A percentile compares a stretch with the other conserved stretches of the same genome.
Conservation (phyloP, 129 eudicot species). For the Cynara cardunculus region DNA sequence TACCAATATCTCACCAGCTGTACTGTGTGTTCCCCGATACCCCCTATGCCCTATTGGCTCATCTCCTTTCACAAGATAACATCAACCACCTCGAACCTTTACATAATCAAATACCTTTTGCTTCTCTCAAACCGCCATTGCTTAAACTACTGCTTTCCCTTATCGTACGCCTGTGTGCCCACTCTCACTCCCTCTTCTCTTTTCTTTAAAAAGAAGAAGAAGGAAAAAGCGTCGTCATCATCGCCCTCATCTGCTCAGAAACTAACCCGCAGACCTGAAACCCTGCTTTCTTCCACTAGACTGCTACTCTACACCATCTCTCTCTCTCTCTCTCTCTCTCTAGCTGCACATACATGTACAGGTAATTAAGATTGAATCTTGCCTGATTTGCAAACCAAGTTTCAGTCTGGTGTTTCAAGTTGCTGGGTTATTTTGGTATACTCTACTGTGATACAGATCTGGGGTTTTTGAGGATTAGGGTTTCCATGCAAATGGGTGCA, state of each 20-base stretch:
- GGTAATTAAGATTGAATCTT: slow-evolving; percentile 16
- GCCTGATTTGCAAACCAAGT: slow-evolving; percentile 14
- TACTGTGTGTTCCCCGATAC: slow-evolving; percentile 18
- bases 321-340: neutral
- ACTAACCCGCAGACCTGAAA: neutral
- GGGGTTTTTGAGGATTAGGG: slow-evolving; percentile 2
- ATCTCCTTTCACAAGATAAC: slow-evolving; percentile 17
- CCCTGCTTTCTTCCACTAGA: neutral
- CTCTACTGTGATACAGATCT: neutral
- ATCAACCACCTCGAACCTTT: slow-evolving; percentile 23
- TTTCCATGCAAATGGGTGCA: slow-evolving; percentile 29
- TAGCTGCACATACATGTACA: neutral
- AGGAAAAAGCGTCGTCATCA: neutral
- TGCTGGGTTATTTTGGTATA: slow-evolving; percentile 4
- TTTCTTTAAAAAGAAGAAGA: neutral
- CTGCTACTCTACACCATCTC: slow-evolving; percentile 2
- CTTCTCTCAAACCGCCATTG: slow-evolving; percentile 33
- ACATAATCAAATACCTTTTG: slow-evolving; percentile 2
- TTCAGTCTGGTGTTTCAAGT: slow-evolving; percentile 10
- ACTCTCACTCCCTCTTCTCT: neutral
- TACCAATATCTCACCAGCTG: slow-evolving; percentile 36
- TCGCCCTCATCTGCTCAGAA: neutral
- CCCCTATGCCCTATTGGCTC: slow-evolving; percentile 10
- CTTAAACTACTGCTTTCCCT: neutral
- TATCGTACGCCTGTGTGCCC: slow-evolving; percentile 27